Conservation (phyloP, 345 rosid genomes). For the Theobroma cacao region DNA sequence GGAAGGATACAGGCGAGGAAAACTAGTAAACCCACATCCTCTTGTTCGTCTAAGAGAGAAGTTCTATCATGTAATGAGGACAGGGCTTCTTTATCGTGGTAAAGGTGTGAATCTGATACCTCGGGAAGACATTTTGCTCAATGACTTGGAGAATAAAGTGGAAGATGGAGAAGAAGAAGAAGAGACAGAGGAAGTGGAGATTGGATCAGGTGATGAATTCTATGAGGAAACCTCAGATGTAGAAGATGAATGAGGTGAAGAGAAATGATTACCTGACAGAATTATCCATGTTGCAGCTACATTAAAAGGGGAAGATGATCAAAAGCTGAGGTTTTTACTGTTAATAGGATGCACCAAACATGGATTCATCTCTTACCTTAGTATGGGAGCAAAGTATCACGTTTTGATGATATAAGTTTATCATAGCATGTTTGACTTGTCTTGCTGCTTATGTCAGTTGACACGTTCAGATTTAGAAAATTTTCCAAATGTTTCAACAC, state of each 20-base stretch:
- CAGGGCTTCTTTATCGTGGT: constrained; percentile 74
- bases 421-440: not conserved
- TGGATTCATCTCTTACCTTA: not conserved
- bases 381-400: not conserved
- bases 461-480: not conserved
- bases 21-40: constrained; percentile 79
- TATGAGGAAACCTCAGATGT: constrained; percentile 38
- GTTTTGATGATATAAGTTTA: not conserved
- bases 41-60: constrained; percentile 67
- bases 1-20: constrained; percentile 85
- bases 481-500: not conserved
- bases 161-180: constrained; percentile 50
- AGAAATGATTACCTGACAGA: constrained; percentile 10
- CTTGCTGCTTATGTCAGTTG: not conserved
- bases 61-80: constrained; percentile 86
- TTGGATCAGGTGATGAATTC: constrained; percentile 41
- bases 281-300: not conserved
- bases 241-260: constrained; percentile 48
- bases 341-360: not conserved
- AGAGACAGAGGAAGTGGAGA: constrained; percentile 47
- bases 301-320: not conserved
- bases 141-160: constrained; percentile 31
- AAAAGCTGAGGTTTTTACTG: constrained; percentile 5
- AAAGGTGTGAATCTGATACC: constrained; percentile 60
- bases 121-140: constrained; percentile 39